Evolutionary conservation across 2,329 filamentous ascomycete genomes (phyloP).

Genomic region (Colletotrichum caudatum): DNA sequence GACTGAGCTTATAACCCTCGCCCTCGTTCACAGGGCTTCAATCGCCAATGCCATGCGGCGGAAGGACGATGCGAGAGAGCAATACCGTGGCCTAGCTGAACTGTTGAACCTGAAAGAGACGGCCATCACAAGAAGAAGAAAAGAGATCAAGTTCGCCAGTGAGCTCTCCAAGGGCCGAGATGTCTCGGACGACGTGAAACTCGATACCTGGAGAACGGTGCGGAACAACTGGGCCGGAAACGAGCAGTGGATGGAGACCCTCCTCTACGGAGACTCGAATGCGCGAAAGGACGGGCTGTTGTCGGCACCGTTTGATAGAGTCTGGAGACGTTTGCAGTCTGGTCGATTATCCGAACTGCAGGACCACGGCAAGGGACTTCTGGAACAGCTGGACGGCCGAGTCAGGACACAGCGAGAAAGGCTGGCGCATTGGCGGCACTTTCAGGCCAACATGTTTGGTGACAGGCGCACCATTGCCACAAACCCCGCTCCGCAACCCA

Average conservation of each 20-base stretch:
- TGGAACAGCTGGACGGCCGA: conserved; percentile 78
- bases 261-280: conserved; percentile 75
- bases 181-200: conserved; percentile 57
- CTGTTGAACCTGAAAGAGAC: conserved; percentile 73
- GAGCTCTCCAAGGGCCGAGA: conserved; percentile 44
- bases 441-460: conserved; percentile 64
- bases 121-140: conserved; percentile 66
- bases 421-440: conserved; percentile 79
- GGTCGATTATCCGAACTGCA: conserved; percentile 70
- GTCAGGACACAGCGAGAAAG: conserved; percentile 75
- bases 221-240: conserved; percentile 84
- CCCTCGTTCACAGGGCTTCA: conserved; percentile 79
- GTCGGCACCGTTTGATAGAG: conserved; percentile 73
- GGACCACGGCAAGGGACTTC: conserved; percentile 62
- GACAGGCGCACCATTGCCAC: conserved; percentile 43
- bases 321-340: conserved; percentile 76
- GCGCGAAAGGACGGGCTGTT: conserved; percentile 72
- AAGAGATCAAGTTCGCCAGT: conserved; percentile 54
- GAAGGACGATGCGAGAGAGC: conserved; percentile 69
- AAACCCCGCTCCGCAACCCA: conserved; percentile 44
- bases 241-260: conserved; percentile 77
- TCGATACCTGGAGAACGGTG: conserved; percentile 69
- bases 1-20: conserved; percentile 71
- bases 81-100: conserved; percentile 73
- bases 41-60: conserved; percentile 69